These are phyloP conservation scores for Dacryopinax primogenitus DNA, from an alignment of 768 basidiomycete species.

Conservation along the genomic window DNA sequence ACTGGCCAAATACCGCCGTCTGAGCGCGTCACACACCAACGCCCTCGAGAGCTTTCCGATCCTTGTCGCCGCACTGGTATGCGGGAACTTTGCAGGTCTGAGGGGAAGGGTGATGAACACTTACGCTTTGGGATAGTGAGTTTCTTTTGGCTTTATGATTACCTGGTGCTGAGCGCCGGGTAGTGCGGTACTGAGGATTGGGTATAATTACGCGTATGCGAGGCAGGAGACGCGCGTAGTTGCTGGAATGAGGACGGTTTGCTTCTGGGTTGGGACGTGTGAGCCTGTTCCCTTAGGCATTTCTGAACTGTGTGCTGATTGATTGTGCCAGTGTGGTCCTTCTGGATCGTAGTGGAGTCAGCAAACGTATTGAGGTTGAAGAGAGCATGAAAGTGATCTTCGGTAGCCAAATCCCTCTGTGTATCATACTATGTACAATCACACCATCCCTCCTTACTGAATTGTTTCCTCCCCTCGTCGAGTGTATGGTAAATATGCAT, in stretches of 20 bases:
- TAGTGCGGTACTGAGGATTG: background rate
- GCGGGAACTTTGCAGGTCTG: background rate
- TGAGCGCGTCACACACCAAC: background rate
- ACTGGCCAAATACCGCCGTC: background rate
- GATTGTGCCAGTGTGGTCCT: no score
- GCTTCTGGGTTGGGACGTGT: background rate
- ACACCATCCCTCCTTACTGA: no score
- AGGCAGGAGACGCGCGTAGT: background rate
- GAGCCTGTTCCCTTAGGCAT: no score
- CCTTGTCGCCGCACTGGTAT: background rate
- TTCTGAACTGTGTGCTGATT: no score
- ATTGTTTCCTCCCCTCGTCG: no score
- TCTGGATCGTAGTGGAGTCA: no score
- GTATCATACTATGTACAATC: no score
- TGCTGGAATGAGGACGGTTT: background rate
- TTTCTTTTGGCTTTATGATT: background rate
- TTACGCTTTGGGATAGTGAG: background rate
- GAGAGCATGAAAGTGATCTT: no score
- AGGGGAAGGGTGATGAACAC: background rate
- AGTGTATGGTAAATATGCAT: no score
- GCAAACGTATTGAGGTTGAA: no score
- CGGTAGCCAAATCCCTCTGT: no score
- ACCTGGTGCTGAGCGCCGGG: background rate
- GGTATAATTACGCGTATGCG: background rate
- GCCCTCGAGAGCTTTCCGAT: background rate